A percentile compares a stretch with the other conserved stretches of the same genome.
These are phyloP conservation scores for Botrytis fabae DNA, from an alignment of 2,329 filamentous ascomycete species.

Conservation along the genomic window DNA sequence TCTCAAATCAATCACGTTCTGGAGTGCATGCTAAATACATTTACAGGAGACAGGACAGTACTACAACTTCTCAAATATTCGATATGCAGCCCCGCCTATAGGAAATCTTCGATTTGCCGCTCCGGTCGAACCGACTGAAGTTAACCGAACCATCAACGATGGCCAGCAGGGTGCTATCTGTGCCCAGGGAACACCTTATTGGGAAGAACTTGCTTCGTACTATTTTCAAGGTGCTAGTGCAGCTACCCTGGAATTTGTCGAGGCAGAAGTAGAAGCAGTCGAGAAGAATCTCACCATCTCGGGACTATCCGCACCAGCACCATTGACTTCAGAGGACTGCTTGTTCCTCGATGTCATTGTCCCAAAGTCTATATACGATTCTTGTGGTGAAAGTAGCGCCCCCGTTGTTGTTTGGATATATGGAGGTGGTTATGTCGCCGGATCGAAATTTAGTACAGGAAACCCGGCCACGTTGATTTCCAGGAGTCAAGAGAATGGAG, in stretches of 20 bases:
- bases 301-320: slow-evolving; percentile 7
- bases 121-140: slow-evolving; percentile 40
- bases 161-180: slow-evolving; percentile 30
- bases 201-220: slow-evolving; percentile 13
- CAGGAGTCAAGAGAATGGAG: slow-evolving; percentile 31
- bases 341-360: slow-evolving; percentile 50
- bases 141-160: slow-evolving; percentile 40
- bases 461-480: slow-evolving; percentile 46
- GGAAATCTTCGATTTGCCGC: slow-evolving; percentile 48
- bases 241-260: slow-evolving; percentile 14
- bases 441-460: slow-evolving; percentile 43
- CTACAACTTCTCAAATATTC: slow-evolving; percentile 47
- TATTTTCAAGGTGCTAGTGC: slow-evolving; percentile 12
- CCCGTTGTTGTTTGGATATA: slow-evolving; percentile 26
- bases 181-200: slow-evolving; percentile 31
- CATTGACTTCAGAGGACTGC: slow-evolving; percentile 46
- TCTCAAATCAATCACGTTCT: background rate
- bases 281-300: slow-evolving; percentile 19
- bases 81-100: slow-evolving; percentile 48
- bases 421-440: slow-evolving; percentile 48
- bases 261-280: slow-evolving; percentile 10
- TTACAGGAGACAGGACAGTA: slow-evolving; percentile 39
- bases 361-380: slow-evolving; percentile 43
- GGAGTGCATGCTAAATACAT: slow-evolving; percentile 1
- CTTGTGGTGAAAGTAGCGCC: slow-evolving; percentile 13